Conservation (phyloP, 495 filamentous ascomycete genomes). For the Hypoxylon lenormandii region DNA sequence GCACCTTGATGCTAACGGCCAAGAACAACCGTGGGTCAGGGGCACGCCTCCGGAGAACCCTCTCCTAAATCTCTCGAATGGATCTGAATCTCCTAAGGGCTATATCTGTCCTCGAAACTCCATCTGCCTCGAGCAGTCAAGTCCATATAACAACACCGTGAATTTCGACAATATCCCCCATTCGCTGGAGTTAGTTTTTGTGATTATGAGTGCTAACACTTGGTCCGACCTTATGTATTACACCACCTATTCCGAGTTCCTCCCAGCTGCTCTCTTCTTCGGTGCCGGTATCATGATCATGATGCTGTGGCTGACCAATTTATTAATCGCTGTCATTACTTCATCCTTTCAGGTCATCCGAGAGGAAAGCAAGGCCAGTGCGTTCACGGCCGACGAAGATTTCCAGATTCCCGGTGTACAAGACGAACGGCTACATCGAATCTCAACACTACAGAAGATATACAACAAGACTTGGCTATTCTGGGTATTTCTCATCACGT, state of each 20-base stretch:
- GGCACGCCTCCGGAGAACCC: conserved; percentile 22
- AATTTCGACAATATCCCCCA: conserved; percentile 95
- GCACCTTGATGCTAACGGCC: conserved; percentile 70
- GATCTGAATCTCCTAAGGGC: conserved; percentile 75
- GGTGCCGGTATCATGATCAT: conserved; percentile 88
- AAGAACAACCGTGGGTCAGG: conserved; percentile 73
- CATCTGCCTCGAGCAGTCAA: conserved; percentile 79
- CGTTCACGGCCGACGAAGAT: conserved; percentile 83
- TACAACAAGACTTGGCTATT: conserved; percentile 79
- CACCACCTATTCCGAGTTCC: conserved; percentile 89
- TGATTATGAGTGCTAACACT: conserved; percentile 97
- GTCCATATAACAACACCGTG: conserved; percentile 86
- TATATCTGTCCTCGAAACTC: conserved; percentile 88
- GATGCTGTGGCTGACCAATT: conserved; percentile 95
- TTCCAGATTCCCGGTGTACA: conserved; percentile 54
- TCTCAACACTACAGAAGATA: conserved; percentile 71
- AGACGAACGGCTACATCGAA: conserved; percentile 61
- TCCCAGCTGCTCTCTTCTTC: conserved; percentile 85
- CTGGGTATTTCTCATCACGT: conserved; percentile 84
- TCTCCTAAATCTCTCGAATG: conserved; percentile 55
- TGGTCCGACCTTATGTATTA: conserved; percentile 95
- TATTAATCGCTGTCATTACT: conserved; percentile 97
- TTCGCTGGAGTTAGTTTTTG: conserved; percentile 94
- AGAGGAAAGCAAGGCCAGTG: conserved; percentile 93
- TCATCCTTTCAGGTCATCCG: conserved; percentile 98